Percentiles rank a stretch among this genome's conserved stretches.
Evolutionary conservation across 768 basidiomycete species (phyloP).

Genomic region (Jaapia argillacea): DNA sequence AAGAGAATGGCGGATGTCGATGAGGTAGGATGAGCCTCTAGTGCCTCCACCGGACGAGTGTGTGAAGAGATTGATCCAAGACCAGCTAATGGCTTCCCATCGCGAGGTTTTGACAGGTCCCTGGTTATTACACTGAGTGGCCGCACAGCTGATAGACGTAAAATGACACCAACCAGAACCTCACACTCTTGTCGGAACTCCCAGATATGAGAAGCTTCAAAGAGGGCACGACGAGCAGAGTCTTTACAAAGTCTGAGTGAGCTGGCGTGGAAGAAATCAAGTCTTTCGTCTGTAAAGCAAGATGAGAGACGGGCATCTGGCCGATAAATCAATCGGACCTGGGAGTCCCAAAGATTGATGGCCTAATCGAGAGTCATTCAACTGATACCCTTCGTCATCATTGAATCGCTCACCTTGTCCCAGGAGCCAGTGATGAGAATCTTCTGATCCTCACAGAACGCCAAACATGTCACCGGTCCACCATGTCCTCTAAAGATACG

Average conservation of each 20-base stretch:
- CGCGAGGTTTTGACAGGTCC: constrained; percentile 46
- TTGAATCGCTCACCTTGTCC: constrained; percentile 54
- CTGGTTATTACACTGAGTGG: constrained; percentile 25
- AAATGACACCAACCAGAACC: constrained; percentile 65
- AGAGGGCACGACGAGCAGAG: constrained; percentile 59
- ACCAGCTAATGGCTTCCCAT: constrained; percentile 33
- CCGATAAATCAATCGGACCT: constrained; percentile 33
- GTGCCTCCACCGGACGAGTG: constrained; percentile 77
- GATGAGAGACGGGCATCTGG: neutral
- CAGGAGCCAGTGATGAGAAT: constrained; percentile 86
- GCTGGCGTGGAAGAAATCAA: constrained; percentile 62
- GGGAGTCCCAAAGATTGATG: constrained; percentile 78
- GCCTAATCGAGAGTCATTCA: constrained; percentile 36
- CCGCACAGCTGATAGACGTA: neutral
- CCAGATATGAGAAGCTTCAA: constrained; percentile 69
- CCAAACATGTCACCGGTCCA: constrained; percentile 81
- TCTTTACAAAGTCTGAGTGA: constrained; percentile 89
- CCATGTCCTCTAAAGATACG: constrained; percentile 76
- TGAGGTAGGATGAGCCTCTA: constrained; percentile 45
- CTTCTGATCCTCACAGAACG: constrained; percentile 44
- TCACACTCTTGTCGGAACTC: constrained; percentile 81
- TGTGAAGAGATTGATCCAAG: constrained; percentile 73
- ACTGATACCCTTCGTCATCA: neutral
- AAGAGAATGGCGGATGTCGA: constrained; percentile 46
- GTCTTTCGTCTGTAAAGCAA: constrained; percentile 47